Base-by-base conservation (phyloP, 2,329 filamentous ascomycete genomes). In the Colletotrichum nymphaeae region DNA sequence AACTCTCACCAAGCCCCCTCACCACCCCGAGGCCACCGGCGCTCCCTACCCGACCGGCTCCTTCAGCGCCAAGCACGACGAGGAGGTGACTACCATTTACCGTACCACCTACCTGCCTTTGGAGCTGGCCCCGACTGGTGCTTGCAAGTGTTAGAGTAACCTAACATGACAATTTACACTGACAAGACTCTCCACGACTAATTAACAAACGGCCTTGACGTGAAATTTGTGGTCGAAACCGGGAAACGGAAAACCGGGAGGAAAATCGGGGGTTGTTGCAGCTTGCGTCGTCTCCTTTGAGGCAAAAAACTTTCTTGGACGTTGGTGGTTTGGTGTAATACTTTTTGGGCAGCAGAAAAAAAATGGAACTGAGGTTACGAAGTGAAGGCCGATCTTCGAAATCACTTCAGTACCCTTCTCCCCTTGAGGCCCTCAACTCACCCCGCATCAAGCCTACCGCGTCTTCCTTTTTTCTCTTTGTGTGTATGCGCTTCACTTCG, bases 51-150 rank as follows among this genome's bases (percentile, higher is more conserved):
- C 49, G 8, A 64, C 24, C 49, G 59, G 52, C 59, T 37, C 24
- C 53, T 63, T 24, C 62, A 24, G 63, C 24, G 69, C 63, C n/a
- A 63, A 71, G 46, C 55, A 67, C 14, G 32, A 64, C 11, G 56
- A 67, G 30, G 22, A 55, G 24, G 66, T 60, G 58, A 73, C 59
- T 19, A 64, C 70, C 59, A 55, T 73, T 59, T 73, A 73, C 70
- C 19, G 26, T 30, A 73, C 70, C 53, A 73, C 70, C n/a, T 70
- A 69, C 66, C 70, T 73, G 26, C 70, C 70, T 35, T 55, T 73
- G 24, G 49, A 42, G 42, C 22, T 73, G 59, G 70, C 70, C 42
- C 70, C 70, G 30, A 69, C 66, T 19, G 60, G 60, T 8, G 42
- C 60, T 46, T 73, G 70, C 66, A 35, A 16, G 55, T 73, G 70